Base-by-base conservation (phyloP, 2,329 filamentous ascomycete genomes). In the Mycocentrospora acerina region DNA sequence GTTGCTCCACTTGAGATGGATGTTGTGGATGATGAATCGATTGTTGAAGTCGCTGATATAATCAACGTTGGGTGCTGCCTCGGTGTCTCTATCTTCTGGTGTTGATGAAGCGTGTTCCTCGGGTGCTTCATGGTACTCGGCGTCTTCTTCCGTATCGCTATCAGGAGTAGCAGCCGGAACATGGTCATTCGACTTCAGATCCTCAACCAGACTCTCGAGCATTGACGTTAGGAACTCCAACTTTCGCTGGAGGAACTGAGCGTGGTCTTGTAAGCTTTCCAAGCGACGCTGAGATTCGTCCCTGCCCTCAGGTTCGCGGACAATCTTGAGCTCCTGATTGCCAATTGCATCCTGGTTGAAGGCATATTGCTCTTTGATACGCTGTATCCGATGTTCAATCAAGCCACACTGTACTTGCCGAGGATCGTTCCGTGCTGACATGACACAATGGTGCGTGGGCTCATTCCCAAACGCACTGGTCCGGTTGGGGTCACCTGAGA, bases 1-100 rank as follows among this genome's bases (percentile, higher is more conserved):
- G 57, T 98, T 98, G 71, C 95, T 97, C 93, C 93, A 98, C 68
- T 98, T 98, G 40, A 98, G 74, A 60, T 98, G 93, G 63, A 94
- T 81, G 57, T 98, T 98, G 73, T 98, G 93, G 35, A 98, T 86
- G 55, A 97, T 91, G 72, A 98, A 98, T 2, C 93, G 86, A 61
- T 98, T 98, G 64, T 94, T 93, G 74, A 96, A 98, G 62, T 97
- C 90, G 66, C 87, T 95, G 32, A 88, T 84, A 52, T 91, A 91
- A 51, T 96, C 90, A 12, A 86, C 81, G 3, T 84, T 80, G 1
- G 85, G 80, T 3, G 83, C 81, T 2, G 85, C 78, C 48, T 88
- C 83, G 36, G 85, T 72, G 11, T 76, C 78, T 30, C 62, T 62
- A 3, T 51, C 51, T 13, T 77, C 74, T 19, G 73, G 56, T 22